These are phyloP conservation scores for Sanghuangporus weigelae DNA, from an alignment of 1,284 basidiomycete species.

Conservation along the genomic window DNA sequence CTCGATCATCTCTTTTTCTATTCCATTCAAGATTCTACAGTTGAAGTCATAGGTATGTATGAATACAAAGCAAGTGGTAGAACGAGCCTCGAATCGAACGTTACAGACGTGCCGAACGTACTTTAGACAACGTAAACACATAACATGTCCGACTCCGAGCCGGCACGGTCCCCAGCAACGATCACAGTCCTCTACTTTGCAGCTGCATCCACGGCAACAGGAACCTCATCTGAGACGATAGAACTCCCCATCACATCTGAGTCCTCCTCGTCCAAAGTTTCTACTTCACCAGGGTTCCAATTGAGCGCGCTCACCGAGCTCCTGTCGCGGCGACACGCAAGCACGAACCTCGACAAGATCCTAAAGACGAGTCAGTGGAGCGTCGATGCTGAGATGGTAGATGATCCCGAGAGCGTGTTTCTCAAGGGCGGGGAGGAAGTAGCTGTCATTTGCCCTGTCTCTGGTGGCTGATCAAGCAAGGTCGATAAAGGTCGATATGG, in stretches of 20 bases:
- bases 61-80: too few relatives aligned
- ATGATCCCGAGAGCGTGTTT: constrained; percentile 43
- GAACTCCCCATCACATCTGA: constrained; percentile 30
- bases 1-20: background rate
- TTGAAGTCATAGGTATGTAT: too few relatives aligned
- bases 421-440: constrained; percentile 73
- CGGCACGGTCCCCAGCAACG: too few relatives aligned
- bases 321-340: constrained; percentile 48
- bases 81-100: too few relatives aligned
- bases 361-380: constrained; percentile 66
- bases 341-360: constrained; percentile 44
- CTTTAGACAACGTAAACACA: too few relatives aligned
- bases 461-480: constrained; percentile 50
- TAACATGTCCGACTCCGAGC: too few relatives aligned
- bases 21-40: too few relatives aligned
- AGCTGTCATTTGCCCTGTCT: constrained; percentile 78
- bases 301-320: constrained; percentile 48
- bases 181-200: constrained; percentile 74
- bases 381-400: constrained; percentile 75
- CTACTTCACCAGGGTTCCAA: constrained; percentile 30
- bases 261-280: constrained; percentile 25
- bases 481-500: background rate
- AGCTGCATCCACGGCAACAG: constrained; percentile 65
- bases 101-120: too few relatives aligned
- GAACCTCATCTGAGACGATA: constrained; percentile 46